A percentile compares a stretch with the other conserved stretches of the same genome.
Evolutionary conservation across 2,329 filamentous ascomycete genomes (phyloP).

Genomic region (Stagonosporopsis tanaceti): DNA sequence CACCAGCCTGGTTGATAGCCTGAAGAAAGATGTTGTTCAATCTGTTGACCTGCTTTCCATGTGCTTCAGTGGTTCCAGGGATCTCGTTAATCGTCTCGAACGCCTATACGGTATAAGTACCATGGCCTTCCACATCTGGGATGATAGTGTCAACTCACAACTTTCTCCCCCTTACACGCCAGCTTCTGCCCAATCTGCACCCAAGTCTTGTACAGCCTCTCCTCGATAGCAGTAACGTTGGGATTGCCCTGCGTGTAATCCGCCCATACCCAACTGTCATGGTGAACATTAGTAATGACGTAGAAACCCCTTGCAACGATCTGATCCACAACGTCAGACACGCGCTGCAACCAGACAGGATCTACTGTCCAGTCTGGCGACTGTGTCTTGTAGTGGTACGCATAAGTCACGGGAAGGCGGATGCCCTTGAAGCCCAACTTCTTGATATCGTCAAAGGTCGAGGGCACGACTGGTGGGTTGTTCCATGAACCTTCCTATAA

Average conservation of each 20-base stretch:
- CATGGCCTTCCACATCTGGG: too few species aligned
- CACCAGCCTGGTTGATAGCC: slow-evolving; percentile 62
- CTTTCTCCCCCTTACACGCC: slow-evolving; percentile 61
- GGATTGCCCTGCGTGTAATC: slow-evolving; percentile 58
- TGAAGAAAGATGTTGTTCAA: slow-evolving; percentile 65
- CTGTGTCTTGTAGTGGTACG: slow-evolving; percentile 62
- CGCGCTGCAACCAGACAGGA: slow-evolving; percentile 63
- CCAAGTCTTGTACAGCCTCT: slow-evolving; percentile 65
- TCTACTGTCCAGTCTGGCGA: slow-evolving; percentile 65
- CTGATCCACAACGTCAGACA: slow-evolving; percentile 66
- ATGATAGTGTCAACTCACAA: slow-evolving; percentile 35
- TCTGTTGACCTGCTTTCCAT: slow-evolving; percentile 62
- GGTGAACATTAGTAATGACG: slow-evolving; percentile 66
- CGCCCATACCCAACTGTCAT: slow-evolving; percentile 67
- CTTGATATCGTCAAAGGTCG: slow-evolving; percentile 62
- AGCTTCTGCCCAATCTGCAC: slow-evolving; percentile 64
- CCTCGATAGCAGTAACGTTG: slow-evolving; percentile 62
- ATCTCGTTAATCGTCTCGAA: slow-evolving; percentile 70
- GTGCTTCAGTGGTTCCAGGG: slow-evolving; percentile 59
- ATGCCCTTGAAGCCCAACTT: slow-evolving; percentile 65
- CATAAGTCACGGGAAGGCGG: slow-evolving; percentile 67
- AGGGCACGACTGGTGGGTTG: slow-evolving; percentile 60
- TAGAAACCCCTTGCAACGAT: slow-evolving; percentile 60
- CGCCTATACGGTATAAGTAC: slow-evolving; percentile 37
- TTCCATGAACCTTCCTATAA: slow-evolving; percentile 64